Evolutionary conservation across 73 alveolate genomes (phyloP), one percentile per base, ranked within the genome.

Genomic region (Chromera velia): DNA sequence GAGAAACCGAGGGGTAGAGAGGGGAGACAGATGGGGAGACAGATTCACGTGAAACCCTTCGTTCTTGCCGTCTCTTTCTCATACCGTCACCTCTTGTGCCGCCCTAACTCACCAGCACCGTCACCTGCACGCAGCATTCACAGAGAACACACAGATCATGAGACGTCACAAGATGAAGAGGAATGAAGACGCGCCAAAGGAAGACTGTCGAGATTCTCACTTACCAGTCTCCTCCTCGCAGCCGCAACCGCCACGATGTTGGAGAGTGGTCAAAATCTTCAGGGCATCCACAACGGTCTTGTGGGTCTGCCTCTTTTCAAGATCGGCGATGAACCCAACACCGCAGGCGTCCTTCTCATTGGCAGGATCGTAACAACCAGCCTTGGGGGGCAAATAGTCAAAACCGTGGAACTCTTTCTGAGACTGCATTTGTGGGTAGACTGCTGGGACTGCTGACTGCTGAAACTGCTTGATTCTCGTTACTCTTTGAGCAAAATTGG

Each of bases 241-340:
- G 22, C 85, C 85, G 26, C 85, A 76, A 1, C 79, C 85, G 0
- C 85, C 85, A 46, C 85, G 32, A 67, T 78, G 85, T n/a, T 78
- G 79, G 72, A 78, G 47, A 62, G 67, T 67, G 33, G 68, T 76
- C 27, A 78, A 66, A 27, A 78, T 79, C 78, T 78, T 49, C 33
- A 1, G 29, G 13, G 47, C 45, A 17, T 0, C 45, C 17, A 0
- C 46, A 13, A 68, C 45, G 74, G 28, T 1, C 48, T 7, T 0
- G 29, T 10, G 27, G n/a, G 70, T 10, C 9, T 24, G 70, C 4
- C 31, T 55, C 30, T n/a, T n/a, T 1, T 55, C 24, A 9, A 55
- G 30, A 17, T 55, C 70, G 30, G 70, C 70, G 30, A 55, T 17
- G 32, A 55, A 22, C 7, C 70, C 70, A 24, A 55, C 70, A 22